These are phyloP conservation scores for Setomelanomma holmii DNA, from an alignment of 2,329 filamentous ascomycete genomes.

Conservation along the genomic window DNA sequence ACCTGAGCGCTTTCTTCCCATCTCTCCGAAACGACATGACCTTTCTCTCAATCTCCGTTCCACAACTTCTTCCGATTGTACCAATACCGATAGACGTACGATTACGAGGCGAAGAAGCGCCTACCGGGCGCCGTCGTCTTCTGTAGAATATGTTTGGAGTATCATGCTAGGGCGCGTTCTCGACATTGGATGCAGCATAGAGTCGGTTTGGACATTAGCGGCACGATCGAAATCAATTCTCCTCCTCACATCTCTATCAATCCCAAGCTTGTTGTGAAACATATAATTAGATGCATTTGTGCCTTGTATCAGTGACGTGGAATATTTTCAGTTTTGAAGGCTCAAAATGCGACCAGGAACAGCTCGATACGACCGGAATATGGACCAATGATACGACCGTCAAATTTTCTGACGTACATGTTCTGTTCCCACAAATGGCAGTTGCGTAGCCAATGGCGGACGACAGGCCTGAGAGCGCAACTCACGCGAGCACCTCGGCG, in stretches of 20 bases:
- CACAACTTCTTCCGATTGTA: conserved; percentile 42
- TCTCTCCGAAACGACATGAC: conserved; percentile 33
- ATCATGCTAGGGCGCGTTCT: conserved; percentile 40
- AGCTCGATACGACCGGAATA: not conserved
- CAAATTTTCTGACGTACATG: conserved; percentile 35
- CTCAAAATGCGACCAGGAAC: not conserved
- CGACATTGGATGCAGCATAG: conserved; percentile 44
- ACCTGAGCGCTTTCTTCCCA: conserved; percentile 20
- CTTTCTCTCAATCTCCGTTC: conserved; percentile 34
- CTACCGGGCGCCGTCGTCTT: conserved; percentile 29
- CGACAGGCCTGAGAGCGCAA: conserved; percentile 8
- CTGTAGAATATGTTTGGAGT: conserved; percentile 48
- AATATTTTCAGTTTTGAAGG: not conserved
- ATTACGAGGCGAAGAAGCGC: conserved; percentile 41
- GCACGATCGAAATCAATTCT: conserved; percentile 48
- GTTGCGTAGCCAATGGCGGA: conserved; percentile 9
- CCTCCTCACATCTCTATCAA: conserved; percentile 24
- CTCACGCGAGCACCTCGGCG: conserved; percentile 37
- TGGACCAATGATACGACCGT: conserved; percentile 17
- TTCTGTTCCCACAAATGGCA: conserved; percentile 13
- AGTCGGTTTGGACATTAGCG: conserved; percentile 43
- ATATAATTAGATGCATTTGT: not conserved
- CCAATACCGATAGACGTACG: conserved; percentile 51
- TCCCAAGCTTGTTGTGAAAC: not conserved
- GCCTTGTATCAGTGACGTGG: not conserved